These are phyloP conservation scores for Pseudotsuga menziesii DNA, from an alignment of 75 land plant species.

Conservation along the genomic window DNA sequence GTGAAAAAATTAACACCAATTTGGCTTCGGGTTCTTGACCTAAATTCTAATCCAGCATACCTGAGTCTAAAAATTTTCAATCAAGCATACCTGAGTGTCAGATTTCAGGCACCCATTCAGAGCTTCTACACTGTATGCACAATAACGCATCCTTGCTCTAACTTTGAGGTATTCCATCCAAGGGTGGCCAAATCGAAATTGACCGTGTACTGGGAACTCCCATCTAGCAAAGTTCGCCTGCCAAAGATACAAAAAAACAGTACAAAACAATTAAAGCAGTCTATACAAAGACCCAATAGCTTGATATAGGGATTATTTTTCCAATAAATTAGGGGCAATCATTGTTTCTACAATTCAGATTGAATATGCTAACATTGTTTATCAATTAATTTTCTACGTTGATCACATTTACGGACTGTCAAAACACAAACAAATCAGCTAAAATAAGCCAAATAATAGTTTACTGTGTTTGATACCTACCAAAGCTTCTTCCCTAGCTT, in stretches of 20 bases:
- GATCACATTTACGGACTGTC: too few species aligned
- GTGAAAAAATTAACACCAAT: too few species aligned
- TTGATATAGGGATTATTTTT: background rate
- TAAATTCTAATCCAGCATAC: background rate
- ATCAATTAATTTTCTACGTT: background rate
- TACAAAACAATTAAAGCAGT: too few species aligned
- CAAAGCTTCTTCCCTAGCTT: constrained; percentile 16
- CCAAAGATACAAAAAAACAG: too few species aligned
- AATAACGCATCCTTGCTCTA: constrained; percentile 28
- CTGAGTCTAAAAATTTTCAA: background rate
- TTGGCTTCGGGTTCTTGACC: too few species aligned
- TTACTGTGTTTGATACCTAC: background rate
- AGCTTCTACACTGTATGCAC: constrained; percentile 38
- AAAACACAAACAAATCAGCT: background rate
- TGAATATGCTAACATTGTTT: too few species aligned
- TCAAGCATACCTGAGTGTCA: constrained; percentile 1
- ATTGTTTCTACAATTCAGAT: too few species aligned
- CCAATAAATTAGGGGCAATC: background rate
- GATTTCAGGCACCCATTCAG: constrained; percentile 24
- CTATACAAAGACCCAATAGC: too few species aligned
- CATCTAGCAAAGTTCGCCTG: constrained; percentile 51
- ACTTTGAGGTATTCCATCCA: constrained; percentile 53
- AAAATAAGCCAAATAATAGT: too few species aligned
- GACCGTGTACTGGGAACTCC: constrained; percentile 47
- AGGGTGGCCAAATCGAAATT: constrained; percentile 40